Evolutionary conservation across 2,329 filamentous ascomycete species (phyloP).

Genomic region (Botrytis deweyae): DNA sequence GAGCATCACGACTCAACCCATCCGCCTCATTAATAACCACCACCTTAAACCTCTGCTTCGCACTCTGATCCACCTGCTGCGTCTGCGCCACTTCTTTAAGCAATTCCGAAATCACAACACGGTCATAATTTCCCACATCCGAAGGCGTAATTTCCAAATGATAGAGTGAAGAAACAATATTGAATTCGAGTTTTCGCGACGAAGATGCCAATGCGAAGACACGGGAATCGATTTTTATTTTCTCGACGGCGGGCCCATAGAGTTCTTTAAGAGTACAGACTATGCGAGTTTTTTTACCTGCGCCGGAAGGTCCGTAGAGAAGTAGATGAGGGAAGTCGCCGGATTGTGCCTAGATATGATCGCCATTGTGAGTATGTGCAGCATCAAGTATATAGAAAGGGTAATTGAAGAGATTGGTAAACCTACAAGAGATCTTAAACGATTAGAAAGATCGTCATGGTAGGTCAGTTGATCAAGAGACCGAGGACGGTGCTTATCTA

Average conservation of each 20-base stretch:
- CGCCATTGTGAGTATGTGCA: slow-evolving; percentile 23
- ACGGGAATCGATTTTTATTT: slow-evolving; percentile 98
- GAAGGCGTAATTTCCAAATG: slow-evolving; percentile 98
- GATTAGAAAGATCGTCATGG: slow-evolving; percentile 82
- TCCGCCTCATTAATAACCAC: slow-evolving; percentile 99
- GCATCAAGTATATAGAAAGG: not conserved
- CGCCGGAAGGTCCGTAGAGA: slow-evolving; percentile 93
- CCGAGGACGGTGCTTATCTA: slow-evolving; percentile 70
- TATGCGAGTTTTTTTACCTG: slow-evolving; percentile 96
- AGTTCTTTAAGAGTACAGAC: slow-evolving; percentile 93
- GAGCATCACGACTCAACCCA: slow-evolving; percentile 87
- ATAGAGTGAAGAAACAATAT: slow-evolving; percentile 95
- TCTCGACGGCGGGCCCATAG: slow-evolving; percentile 95
- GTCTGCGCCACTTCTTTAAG: slow-evolving; percentile 98
- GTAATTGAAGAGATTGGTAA: slow-evolving; percentile 3
- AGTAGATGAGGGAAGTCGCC: slow-evolving; percentile 97
- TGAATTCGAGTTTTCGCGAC: slow-evolving; percentile 98
- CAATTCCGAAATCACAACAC: slow-evolving; percentile 92
- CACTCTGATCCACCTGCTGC: slow-evolving; percentile 92
- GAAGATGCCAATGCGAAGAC: slow-evolving; percentile 89
- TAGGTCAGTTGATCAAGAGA: slow-evolving; percentile 80
- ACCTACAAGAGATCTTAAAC: slow-evolving; percentile 79
- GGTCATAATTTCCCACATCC: slow-evolving; percentile 93
- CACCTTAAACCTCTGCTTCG: slow-evolving; percentile 93
- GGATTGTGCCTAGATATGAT: slow-evolving; percentile 71